Base-by-base conservation (phyloP, 805 yeast species). In the Suhomyces tanzawaensis region DNA sequence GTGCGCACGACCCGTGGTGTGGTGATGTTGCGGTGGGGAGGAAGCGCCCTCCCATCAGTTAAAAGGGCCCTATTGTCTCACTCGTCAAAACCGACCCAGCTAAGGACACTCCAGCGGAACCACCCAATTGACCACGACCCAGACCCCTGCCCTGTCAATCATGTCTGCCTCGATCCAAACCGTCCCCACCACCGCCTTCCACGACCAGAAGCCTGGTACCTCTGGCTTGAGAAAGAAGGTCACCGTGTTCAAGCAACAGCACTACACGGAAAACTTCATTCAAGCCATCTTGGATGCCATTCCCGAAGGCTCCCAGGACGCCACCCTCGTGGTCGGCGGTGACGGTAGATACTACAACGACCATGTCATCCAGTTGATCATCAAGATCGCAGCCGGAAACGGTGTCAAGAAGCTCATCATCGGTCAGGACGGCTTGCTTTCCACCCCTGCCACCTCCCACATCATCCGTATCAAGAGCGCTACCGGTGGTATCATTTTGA, bases 391-490 rank as follows among this genome's bases (percentile, higher is more conserved):
- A 43, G 95, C 95, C 22, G 99, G 91, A 32, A 91, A 91, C 58
- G 95, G 95, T 25, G 95, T 90, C 39, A 72, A 69, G 52, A 86
- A 87, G 60, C 68, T 91, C 53, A 82, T 91, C 48, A 72, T 91
- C 46, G 99, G 99, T 45, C 86, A 87, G 53, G 56, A 84, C 53
- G 97, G 97, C 15, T 72, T 93, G 41, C 71, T 93, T 37, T 86
- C 96, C 15, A 93, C 99, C 3, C 99, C 98, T 1, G 97, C 98
- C 13, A 91, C 96, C 15, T 86, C 96, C n/a, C 87, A 89, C 58
- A 70, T 93, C 40, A 93, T 91, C 52, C 79, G 99, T 62, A 77
- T 80, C 43, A 64, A 63, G 33, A 72, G 76, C 24, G 79, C 82
- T 41, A 88, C 96, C 9, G 99, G 98, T 45, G 98, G 98, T 45